These are phyloP conservation scores for Penicillium egyptiacum DNA, from an alignment of 495 filamentous ascomycete genomes.

Conservation along the genomic window DNA sequence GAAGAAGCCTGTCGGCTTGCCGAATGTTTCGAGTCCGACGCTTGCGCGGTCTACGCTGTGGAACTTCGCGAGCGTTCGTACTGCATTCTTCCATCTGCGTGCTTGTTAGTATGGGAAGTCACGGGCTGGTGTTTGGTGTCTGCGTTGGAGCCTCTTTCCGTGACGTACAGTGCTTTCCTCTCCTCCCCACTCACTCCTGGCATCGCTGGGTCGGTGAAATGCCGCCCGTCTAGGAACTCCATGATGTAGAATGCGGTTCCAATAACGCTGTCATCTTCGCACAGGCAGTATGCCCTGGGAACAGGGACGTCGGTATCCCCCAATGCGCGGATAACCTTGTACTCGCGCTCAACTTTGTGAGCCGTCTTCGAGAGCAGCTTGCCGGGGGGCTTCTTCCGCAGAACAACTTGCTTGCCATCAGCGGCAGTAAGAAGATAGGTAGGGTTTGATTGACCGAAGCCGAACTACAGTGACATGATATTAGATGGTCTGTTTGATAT, in stretches of 20 bases:
- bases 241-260: conserved; percentile 97
- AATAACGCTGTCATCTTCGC: conserved; percentile 73
- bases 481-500: not conserved
- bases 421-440: conserved; percentile 83
- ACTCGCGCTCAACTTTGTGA: conserved; percentile 94
- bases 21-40: conserved; percentile 69
- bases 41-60: conserved; percentile 69
- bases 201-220: conserved; percentile 84
- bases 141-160: not conserved
- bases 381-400: conserved; percentile 96
- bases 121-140: not conserved
- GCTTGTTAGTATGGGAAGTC: conserved; percentile 4
- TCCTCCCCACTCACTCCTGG: conserved; percentile 69
- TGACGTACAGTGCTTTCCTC: conserved; percentile 63
- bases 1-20: conserved; percentile 77
- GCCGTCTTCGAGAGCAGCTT: conserved; percentile 88
- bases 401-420: conserved; percentile 68
- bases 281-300: conserved; percentile 80
- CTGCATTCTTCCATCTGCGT: conserved; percentile 74
- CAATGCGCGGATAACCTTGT: conserved; percentile 83
- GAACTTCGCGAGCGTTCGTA: conserved; percentile 80
- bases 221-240: conserved; percentile 88
- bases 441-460: conserved; percentile 95
- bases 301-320: conserved; percentile 79
- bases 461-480: conserved; percentile 59